A percentile compares a stretch with the other conserved stretches of the same genome.
These are phyloP conservation scores for Xylaria sp. DNA, from an alignment of 2,329 filamentous ascomycete species.

Conservation along the genomic window DNA sequence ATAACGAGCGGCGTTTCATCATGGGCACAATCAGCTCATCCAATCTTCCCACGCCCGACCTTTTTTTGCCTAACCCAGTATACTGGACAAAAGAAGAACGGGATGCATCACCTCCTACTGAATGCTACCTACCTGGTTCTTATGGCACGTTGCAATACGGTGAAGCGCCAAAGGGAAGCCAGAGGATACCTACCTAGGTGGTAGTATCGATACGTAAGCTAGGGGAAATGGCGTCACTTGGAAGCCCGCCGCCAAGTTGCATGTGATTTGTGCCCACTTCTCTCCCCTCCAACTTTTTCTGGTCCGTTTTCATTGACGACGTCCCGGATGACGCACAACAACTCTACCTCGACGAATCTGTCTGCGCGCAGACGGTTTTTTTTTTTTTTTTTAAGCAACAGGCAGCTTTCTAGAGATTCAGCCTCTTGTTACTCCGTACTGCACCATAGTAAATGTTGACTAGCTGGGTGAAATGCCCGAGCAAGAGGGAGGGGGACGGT, in stretches of 20 bases:
- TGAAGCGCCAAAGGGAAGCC: not conserved
- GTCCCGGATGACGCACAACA: constrained; percentile 28
- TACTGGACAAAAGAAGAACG: not conserved
- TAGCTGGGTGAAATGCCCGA: not conserved
- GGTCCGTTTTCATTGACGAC: constrained; percentile 16
- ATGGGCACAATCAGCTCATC: constrained; percentile 27
- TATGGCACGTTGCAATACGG: not conserved
- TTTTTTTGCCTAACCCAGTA: not conserved
- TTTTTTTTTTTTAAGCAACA: too few relatives aligned
- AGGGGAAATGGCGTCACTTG: constrained; percentile 27
- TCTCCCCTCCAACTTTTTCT: constrained; percentile 19
- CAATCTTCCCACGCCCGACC: constrained; percentile 8
- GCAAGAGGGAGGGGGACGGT: not conserved
- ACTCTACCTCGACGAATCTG: not conserved
- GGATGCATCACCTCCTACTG: not conserved
- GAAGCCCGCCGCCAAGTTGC: constrained; percentile 23
- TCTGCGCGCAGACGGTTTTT: not conserved
- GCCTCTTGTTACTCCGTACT: not conserved
- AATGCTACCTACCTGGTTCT: not conserved
- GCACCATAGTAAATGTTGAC: not conserved
- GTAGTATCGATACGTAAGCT: not conserved
- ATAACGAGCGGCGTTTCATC: constrained; percentile 27
- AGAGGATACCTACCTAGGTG: not conserved
- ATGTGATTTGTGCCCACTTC: constrained; percentile 35
- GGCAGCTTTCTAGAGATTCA: not conserved